phyloP scores from a whole-genome alignment of 2,329 filamentous ascomycete species.

The Curvularia sp. region DNA sequence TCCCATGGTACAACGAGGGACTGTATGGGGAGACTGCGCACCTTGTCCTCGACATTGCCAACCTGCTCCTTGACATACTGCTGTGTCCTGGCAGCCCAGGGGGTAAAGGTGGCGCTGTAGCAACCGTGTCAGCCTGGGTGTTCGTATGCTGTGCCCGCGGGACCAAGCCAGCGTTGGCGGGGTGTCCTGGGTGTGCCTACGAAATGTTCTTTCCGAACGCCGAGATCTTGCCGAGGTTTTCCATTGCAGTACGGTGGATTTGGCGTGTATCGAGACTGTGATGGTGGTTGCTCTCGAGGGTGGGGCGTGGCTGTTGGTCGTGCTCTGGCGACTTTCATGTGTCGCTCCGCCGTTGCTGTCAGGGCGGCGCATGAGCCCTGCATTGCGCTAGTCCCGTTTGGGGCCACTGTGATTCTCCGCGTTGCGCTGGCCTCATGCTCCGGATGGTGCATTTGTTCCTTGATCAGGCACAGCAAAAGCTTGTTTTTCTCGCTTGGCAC shows the following conservation, averaged over 20 bases:
- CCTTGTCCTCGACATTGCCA: conserved; percentile 93
- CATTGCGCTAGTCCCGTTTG: conserved; percentile 18
- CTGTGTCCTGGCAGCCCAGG: conserved; percentile 90
- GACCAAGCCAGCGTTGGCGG: not conserved
- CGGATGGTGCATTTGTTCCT: not conserved
- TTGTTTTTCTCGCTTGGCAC: not conserved
- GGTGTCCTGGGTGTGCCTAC: conserved; percentile 53
- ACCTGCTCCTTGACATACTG: conserved; percentile 99
- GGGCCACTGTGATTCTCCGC: conserved; percentile 2
- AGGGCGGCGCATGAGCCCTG: conserved; percentile 27
- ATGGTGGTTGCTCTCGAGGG: conserved; percentile 7
- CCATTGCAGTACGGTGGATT: conserved; percentile 58
- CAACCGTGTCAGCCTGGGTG: conserved; percentile 50
- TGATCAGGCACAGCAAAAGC: not conserved
- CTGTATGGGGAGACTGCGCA: conserved; percentile 47
- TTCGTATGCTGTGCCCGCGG: not conserved
- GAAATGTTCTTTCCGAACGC: conserved; percentile 75
- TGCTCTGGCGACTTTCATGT: conserved; percentile 36
- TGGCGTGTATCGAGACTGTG: conserved; percentile 9
- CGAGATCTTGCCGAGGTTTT: conserved; percentile 76
- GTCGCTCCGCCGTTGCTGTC: conserved; percentile 20
- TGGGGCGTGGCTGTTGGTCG: conserved; percentile 23
- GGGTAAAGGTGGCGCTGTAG: conserved; percentile 82
- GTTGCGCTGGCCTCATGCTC: not conserved
- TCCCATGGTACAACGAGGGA: not conserved